These are phyloP conservation scores for Phialocephala subalpina DNA, from an alignment of 2,329 filamentous ascomycete genomes.

Conservation along the genomic window DNA sequence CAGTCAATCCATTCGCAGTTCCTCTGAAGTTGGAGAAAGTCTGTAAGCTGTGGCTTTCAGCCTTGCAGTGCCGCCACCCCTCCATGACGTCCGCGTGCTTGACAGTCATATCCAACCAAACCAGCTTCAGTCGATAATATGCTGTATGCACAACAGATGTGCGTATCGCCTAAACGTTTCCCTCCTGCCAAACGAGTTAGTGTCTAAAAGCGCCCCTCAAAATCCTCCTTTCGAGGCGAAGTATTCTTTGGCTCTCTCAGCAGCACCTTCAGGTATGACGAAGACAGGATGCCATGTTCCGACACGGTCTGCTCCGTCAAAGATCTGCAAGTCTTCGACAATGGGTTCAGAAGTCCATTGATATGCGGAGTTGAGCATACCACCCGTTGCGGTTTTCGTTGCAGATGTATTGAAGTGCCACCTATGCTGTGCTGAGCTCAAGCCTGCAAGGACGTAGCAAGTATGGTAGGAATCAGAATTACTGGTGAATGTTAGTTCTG, in stretches of 20 bases:
- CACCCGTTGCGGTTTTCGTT: slow-evolving; percentile 46
- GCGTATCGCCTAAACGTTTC: neutral
- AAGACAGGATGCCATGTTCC: slow-evolving; percentile 82
- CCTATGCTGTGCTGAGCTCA: slow-evolving; percentile 82
- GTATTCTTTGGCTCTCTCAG: slow-evolving; percentile 41
- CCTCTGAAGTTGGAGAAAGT: neutral
- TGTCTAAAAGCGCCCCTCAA: slow-evolving; percentile 36
- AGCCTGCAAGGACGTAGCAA: slow-evolving; percentile 87
- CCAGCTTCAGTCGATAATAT: neutral
- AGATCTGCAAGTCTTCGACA: slow-evolving; percentile 64
- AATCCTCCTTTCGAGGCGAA: slow-evolving; percentile 41
- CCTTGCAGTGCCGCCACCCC: neutral
- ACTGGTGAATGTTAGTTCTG: slow-evolving; percentile 52
- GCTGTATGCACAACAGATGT: neutral
- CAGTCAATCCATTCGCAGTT: neutral
- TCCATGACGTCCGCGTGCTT: neutral
- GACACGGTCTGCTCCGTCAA: slow-evolving; percentile 76
- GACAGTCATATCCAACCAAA: neutral
- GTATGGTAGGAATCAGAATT: slow-evolving; percentile 90
- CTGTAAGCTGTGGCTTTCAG: neutral
- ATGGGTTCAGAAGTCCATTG: slow-evolving; percentile 51
- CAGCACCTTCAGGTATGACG: slow-evolving; percentile 73
- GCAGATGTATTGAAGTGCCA: slow-evolving; percentile 54
- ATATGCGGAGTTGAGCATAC: slow-evolving; percentile 44
- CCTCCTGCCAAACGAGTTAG: neutral